Conservation (phyloP, 1,139 yeast species). For the Saccharomycopsis hybrid region DNA sequence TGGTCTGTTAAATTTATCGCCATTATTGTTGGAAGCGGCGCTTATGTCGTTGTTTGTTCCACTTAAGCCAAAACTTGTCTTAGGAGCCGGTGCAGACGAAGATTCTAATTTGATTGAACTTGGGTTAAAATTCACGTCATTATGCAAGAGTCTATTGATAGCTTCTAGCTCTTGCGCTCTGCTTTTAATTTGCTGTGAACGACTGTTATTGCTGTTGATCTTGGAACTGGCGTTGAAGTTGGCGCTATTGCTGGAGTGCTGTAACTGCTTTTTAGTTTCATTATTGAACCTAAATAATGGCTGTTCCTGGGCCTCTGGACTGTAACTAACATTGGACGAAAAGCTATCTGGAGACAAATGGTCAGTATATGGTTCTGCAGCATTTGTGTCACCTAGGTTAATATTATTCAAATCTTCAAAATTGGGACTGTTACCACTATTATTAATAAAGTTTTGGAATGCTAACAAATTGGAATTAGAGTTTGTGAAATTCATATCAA, state of each 20-base stretch:
- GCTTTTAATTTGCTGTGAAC: background rate
- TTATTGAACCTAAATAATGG: background rate
- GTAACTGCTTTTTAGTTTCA: too few relatives aligned
- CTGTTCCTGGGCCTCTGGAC: background rate
- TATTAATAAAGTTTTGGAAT: conserved; percentile 23
- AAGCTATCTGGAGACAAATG: conserved; percentile 11
- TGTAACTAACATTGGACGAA: conserved; percentile 3
- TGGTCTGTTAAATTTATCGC: background rate
- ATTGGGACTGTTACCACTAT: conserved; percentile 9
- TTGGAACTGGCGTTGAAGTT: background rate
- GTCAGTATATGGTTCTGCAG: background rate
- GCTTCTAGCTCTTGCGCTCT: conserved; percentile 21
- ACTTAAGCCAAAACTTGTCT: too few relatives aligned
- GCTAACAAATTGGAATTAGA: too few relatives aligned
- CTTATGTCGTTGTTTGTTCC: too few relatives aligned
- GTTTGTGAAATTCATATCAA: too few relatives aligned
- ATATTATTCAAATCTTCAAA: background rate
- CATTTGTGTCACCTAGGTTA: background rate
- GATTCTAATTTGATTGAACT: background rate
- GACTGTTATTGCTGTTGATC: too few relatives aligned
- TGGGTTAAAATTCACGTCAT: background rate
- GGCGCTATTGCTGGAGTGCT: too few relatives aligned
- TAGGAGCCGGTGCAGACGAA: too few relatives aligned
- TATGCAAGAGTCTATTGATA: conserved; percentile 16
- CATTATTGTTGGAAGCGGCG: background rate